Evolutionary conservation across 129 eudicot genomes (phyloP).

Genomic region (Rutidosis leptorrhynchoides): DNA sequence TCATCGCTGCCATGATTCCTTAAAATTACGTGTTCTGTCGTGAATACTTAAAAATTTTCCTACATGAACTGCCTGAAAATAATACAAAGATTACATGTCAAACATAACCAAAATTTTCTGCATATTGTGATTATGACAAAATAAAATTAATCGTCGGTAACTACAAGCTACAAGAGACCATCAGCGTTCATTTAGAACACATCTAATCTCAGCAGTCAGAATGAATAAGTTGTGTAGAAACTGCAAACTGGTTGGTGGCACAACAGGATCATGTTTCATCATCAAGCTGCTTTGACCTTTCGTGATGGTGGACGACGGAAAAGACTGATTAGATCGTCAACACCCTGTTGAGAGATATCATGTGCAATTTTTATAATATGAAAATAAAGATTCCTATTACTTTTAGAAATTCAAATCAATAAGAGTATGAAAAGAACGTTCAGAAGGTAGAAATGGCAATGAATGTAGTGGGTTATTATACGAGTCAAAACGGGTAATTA

Average conservation of each 20-base stretch:
- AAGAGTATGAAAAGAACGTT: too few relatives aligned
- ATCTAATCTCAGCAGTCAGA: conserved; percentile 23
- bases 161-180: conserved; percentile 6
- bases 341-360: conserved; percentile 67
- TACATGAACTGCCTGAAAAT: background rate
- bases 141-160: conserved; percentile 6
- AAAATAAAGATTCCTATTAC: background rate
- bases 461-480: background rate
- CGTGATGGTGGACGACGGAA: conserved; percentile 97
- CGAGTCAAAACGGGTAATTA: background rate
- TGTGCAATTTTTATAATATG: background rate
- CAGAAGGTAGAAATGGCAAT: too few relatives aligned
- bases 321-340: conserved; percentile 91
- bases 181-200: background rate
- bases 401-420: too few relatives aligned
- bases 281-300: conserved; percentile 69
- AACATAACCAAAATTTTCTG: conserved; percentile 9
- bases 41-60: background rate
- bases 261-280: conserved; percentile 7
- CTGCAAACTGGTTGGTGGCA: conserved; percentile 17
- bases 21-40: background rate
- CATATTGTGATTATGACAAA: conserved; percentile 6
- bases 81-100: conserved; percentile 9
- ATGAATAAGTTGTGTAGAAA: conserved; percentile 17
- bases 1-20: background rate